These are phyloP conservation scores for Daldinia loculata DNA, from an alignment of 495 filamentous ascomycete species.

Conservation along the genomic window DNA sequence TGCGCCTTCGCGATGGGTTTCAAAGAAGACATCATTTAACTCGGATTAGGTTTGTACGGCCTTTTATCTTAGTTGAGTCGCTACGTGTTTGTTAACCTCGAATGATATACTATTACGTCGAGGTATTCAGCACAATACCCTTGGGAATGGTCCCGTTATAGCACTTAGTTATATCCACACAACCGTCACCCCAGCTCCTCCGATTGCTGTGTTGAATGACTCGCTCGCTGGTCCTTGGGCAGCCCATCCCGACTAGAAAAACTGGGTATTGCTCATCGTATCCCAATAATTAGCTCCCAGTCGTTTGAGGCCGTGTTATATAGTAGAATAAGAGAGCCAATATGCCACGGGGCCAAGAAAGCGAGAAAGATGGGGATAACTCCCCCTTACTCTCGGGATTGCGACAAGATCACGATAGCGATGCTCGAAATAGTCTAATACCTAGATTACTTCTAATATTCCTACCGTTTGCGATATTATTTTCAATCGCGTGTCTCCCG, in stretches of 20 bases:
- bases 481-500: constrained; percentile 4
- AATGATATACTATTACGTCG: background rate
- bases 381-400: constrained; percentile 7
- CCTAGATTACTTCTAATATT: constrained; percentile 5
- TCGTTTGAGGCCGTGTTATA: background rate
- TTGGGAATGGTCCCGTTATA: constrained; percentile 28
- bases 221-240: constrained; percentile 13
- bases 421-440: constrained; percentile 3
- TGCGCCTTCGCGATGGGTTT: constrained; percentile 23
- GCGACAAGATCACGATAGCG: constrained; percentile 1
- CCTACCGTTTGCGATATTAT: constrained; percentile 3
- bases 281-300: constrained; percentile 5
- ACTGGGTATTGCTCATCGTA: background rate
- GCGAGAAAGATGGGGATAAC: constrained; percentile 15
- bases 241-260: constrained; percentile 8
- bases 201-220: constrained; percentile 27
- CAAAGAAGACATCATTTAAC: constrained; percentile 1
- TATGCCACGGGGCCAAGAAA: constrained; percentile 17
- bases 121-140: constrained; percentile 1
- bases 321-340: constrained; percentile 11
- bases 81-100: background rate
- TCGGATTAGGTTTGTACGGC: background rate
- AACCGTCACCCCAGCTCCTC: constrained; percentile 7
- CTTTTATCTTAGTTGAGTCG: background rate
- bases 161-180: constrained; percentile 2